Base-by-base conservation (phyloP, 805 yeast species). In the Candida takata region DNA sequence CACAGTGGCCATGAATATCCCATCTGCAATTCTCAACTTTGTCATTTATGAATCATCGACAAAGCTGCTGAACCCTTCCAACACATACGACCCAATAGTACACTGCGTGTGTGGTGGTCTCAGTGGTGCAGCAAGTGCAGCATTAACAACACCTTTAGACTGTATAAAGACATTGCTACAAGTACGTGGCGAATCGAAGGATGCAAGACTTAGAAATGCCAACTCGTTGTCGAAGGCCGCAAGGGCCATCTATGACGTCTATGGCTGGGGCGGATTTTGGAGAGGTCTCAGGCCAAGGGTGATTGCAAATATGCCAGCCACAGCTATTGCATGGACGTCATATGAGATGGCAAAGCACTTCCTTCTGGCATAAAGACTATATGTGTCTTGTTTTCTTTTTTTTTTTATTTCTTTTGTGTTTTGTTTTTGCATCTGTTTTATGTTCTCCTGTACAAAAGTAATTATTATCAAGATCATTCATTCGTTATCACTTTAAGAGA, bases 241-340 rank as follows among this genome's bases (percentile, higher is more conserved):
- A 2, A 58, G 49, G 29, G 83, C 79, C 14, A 72, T 90, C 36
- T 79, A 75, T 50, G 52, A 63, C 38, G 65, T 68, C 31, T 77
- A 76, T 31, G 88, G 88, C 6, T 52, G 67, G 44, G 45, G 49
- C 14, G 92, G 95, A 0, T 92, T 92, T 57, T 55, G 72, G 51
- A 71, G 95, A 48, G 98, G 98, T 14, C 67, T 86, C 52, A 77
- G 80, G 52, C 97, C 98, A 31, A 77, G 98, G 60, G 78, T 92
- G 37, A 78, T 90, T 23, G 83, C 92, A 47, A 87, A 87, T 59
- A 87, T 90, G 57, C 98, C 98, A 16, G 79, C 94, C 31, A 90
- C 97, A 8, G 97, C 97, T 15, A 87, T 90, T 43, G 79, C 95
- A 45, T 90, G 97, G 97, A 90, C 97, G 2, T 85, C 95, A 19